Evolutionary conservation across 2,329 filamentous ascomycete genomes (phyloP), one percentile per base, ranked within the genome.

Genomic region (Alternaria longipes): DNA sequence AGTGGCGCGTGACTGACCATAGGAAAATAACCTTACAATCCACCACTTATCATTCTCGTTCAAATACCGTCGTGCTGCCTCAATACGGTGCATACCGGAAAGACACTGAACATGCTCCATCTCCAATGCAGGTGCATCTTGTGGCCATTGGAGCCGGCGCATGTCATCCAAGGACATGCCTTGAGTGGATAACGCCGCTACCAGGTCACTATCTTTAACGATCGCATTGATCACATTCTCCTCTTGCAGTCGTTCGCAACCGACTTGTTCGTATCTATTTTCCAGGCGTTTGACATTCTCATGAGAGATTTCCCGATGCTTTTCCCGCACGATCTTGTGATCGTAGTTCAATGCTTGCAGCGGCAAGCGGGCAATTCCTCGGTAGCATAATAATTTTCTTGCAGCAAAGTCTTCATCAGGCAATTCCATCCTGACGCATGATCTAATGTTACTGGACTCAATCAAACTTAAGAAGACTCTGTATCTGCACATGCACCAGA

Each of bases 21-120:
- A 54, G 16, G 54, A 64, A 26, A 65, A 71, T 8, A 73, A 56
- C 32, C 54, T 56, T 18, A 73, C 60, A 18, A 55, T 56, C 65
- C 45, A 73, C 69, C 46, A 73, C 50, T 64, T 67, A 49, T 73
- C 45, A 42, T 72, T 73, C 12, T 64, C 22, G 42, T 72, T 52
- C 4, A 73, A 47, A 28, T 63, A 60, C 5, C 28, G 5, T 44
- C 62, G 55, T 30, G 58, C 68, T 11, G 65, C 67, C 26, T 65
- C 32, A 9, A 68, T 60, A 9, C 59, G 54, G 45, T 73, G 52
- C 24, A 70, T 51, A 2, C 67, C 60, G 30, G 59, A 63, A 9
- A 72, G 57, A 22, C 63, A 72, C 22, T 65, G 40, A 2, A 73
- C 56, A 11, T 63, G 44, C 12, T 51, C 20, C 9, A 66, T 20